These are phyloP conservation scores for Arthrinium puccinioides DNA, from an alignment of 2,329 filamentous ascomycete species.

Conservation along the genomic window DNA sequence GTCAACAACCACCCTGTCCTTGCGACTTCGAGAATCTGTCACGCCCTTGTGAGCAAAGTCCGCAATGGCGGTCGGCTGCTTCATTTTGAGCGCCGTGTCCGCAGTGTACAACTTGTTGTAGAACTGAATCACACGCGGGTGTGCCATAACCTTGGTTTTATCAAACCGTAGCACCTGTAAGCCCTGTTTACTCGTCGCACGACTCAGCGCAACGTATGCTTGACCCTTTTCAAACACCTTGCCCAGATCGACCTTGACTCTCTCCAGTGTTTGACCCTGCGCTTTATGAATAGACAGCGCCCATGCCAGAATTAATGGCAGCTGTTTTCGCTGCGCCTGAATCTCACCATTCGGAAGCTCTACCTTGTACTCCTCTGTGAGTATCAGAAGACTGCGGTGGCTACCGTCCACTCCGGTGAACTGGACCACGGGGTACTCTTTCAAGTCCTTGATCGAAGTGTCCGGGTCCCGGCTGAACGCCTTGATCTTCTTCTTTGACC, in stretches of 20 bases:
- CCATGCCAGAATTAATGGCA: conserved; percentile 92
- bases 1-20: conserved; percentile 14
- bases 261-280: conserved; percentile 86
- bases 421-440: conserved; percentile 73
- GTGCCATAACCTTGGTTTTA: conserved; percentile 86
- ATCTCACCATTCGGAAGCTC: conserved; percentile 94
- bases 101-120: conserved; percentile 76
- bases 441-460: conserved; percentile 34
- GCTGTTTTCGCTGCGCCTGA: conserved; percentile 74
- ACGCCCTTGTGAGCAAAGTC: conserved; percentile 31
- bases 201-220: conserved; percentile 91
- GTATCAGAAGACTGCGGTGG: conserved; percentile 68
- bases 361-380: conserved; percentile 90
- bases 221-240: conserved; percentile 96
- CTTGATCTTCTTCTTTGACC: conserved; percentile 49
- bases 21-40: conserved; percentile 8
- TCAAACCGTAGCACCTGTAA: conserved; percentile 87
- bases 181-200: conserved; percentile 80
- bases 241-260: conserved; percentile 89
- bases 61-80: conserved; percentile 25
- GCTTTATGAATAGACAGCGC: conserved; percentile 97
- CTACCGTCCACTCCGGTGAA: conserved; percentile 77
- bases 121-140: conserved; percentile 77
- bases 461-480: conserved; percentile 36
- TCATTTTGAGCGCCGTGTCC: conserved; percentile 40